Percentiles rank a stretch among this genome's conserved stretches.
Evolutionary conservation across 2,329 filamentous ascomycete genomes (phyloP).

Genomic region (Cercospora zeina): DNA sequence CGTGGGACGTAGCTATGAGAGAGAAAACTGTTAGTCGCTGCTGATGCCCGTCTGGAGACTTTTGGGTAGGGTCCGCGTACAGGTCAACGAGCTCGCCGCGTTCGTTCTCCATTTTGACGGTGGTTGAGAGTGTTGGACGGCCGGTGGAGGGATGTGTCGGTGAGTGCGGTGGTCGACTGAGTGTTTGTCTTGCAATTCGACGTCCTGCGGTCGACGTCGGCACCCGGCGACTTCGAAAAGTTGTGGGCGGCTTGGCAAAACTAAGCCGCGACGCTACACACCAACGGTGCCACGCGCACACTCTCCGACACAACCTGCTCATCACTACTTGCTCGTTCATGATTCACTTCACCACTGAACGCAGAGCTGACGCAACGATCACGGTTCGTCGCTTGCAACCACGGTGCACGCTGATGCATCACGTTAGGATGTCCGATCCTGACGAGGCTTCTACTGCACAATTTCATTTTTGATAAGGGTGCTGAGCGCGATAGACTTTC

Average conservation of each 20-base stretch:
- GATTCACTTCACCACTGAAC: not conserved
- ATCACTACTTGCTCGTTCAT: not conserved
- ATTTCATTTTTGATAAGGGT: not conserved
- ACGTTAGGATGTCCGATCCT: not conserved
- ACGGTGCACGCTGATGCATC: not conserved
- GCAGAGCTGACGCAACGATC: not conserved
- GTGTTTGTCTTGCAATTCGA: not conserved
- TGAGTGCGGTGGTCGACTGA: not conserved
- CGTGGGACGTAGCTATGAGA: constrained; percentile 83
- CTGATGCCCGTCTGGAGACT: constrained; percentile 16
- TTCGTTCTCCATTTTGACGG: constrained; percentile 92
- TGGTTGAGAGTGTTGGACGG: constrained; percentile 18
- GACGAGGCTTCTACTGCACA: not conserved
- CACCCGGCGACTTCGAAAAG: constrained; percentile 8
- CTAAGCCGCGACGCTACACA: not conserved
- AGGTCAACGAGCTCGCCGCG: constrained; percentile 99
- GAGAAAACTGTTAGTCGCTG: constrained; percentile 36
- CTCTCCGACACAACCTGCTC: not conserved
- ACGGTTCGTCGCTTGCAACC: not conserved
- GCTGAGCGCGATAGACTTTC: constrained; percentile 4
- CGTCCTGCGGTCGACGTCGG: constrained; percentile 5
- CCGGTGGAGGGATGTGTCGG: not conserved
- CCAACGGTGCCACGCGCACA: not conserved
- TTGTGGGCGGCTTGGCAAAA: constrained; percentile 11
- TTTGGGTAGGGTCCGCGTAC: constrained; percentile 57